Conservation (phyloP, 2,329 filamentous ascomycete genomes). For the Alternaria tenuissima region DNA sequence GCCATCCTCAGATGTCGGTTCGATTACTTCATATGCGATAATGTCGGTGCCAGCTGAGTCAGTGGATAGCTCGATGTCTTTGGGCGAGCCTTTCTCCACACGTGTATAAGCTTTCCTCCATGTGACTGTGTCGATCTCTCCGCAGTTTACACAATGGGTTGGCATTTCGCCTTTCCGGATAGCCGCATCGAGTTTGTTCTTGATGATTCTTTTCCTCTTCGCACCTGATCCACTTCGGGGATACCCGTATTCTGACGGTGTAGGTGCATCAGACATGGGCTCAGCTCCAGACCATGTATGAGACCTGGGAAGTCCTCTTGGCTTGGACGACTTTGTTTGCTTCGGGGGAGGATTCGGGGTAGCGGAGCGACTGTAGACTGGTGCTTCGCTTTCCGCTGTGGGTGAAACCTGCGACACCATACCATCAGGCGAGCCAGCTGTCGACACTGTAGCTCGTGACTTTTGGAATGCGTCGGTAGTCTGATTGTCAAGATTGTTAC, state of each 20-base stretch:
- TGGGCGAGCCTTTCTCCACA: conserved; percentile 73
- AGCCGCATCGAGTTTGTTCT: conserved; percentile 62
- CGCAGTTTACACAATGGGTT: conserved; percentile 89
- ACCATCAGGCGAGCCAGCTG: conserved; percentile 32
- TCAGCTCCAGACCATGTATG: conserved; percentile 50
- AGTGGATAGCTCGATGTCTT: conserved; percentile 71
- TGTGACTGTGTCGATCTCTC: conserved; percentile 92
- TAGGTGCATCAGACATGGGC: conserved; percentile 44
- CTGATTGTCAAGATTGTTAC: neutral
- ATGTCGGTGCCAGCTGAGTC: conserved; percentile 75
- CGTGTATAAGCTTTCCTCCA: conserved; percentile 95
- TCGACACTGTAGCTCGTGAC: conserved; percentile 14
- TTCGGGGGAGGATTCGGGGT: conserved; percentile 32
- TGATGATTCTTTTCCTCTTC: conserved; percentile 72
- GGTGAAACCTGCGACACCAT: conserved; percentile 27
- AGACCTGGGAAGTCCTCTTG: conserved; percentile 45
- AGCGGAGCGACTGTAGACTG: conserved; percentile 34
- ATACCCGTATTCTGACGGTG: conserved; percentile 29
- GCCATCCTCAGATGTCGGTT: conserved; percentile 61
- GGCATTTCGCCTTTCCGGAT: conserved; percentile 85
- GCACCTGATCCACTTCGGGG: conserved; percentile 60
- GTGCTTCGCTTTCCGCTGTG: conserved; percentile 26
- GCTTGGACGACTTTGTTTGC: conserved; percentile 29
- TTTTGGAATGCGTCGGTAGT: conserved; percentile 11
- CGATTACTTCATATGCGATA: conserved; percentile 45